These are phyloP conservation scores for Coniosporium apollinis DNA, from an alignment of 495 filamentous ascomycete genomes.

Conservation along the genomic window DNA sequence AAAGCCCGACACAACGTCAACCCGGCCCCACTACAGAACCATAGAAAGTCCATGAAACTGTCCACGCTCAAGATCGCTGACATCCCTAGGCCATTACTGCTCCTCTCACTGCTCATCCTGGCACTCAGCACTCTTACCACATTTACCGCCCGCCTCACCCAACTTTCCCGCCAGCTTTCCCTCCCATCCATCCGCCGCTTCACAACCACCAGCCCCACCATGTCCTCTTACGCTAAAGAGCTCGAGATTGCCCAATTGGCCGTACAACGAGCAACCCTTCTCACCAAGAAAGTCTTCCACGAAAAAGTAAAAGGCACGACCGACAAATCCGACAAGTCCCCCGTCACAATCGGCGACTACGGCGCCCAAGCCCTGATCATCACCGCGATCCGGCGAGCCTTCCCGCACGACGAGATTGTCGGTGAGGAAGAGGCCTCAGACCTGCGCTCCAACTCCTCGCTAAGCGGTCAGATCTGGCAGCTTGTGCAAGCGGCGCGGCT, in stretches of 20 bases:
- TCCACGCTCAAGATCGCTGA: too few relatives aligned
- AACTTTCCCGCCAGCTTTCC: slow-evolving; percentile 20
- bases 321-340: slow-evolving; percentile 85
- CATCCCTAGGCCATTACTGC: too few relatives aligned
- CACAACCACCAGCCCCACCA: slow-evolving; percentile 18
- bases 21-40: neutral
- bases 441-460: slow-evolving; percentile 46
- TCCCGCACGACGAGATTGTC: slow-evolving; percentile 81
- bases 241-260: slow-evolving; percentile 76
- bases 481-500: slow-evolving; percentile 57
- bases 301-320: slow-evolving; percentile 83
- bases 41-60: neutral
- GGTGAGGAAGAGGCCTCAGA: slow-evolving; percentile 83
- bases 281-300: slow-evolving; percentile 88
- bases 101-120: slow-evolving; percentile 32
- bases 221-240: slow-evolving; percentile 55
- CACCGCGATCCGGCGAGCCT: slow-evolving; percentile 68
- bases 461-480: slow-evolving; percentile 65
- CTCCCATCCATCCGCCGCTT: slow-evolving; percentile 10
- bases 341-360: slow-evolving; percentile 95
- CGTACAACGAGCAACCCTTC: slow-evolving; percentile 71
- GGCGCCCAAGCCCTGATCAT: slow-evolving; percentile 96
- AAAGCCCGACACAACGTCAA: neutral
- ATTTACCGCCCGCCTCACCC: slow-evolving; percentile 28
- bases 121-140: slow-evolving; percentile 30